phyloP scores from a whole-genome alignment of 2,329 filamentous ascomycete genomes.

The Phialocephala subalpina region DNA sequence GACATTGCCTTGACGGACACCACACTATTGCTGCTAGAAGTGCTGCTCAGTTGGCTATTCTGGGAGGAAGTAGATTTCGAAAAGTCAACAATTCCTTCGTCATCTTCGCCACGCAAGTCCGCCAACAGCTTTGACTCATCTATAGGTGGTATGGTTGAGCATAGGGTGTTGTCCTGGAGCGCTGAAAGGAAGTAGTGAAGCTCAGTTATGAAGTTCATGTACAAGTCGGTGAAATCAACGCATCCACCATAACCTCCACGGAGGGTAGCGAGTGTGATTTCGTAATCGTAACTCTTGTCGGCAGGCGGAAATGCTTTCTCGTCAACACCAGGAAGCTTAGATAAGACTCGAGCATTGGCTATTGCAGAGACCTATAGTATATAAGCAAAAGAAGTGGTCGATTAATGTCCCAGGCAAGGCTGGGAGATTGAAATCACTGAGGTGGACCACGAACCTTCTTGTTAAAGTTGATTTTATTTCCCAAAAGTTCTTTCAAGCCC shows the following conservation, averaged over 20 bases:
- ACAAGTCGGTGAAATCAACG: constrained; percentile 7
- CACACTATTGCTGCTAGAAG: background rate
- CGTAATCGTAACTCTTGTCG: background rate
- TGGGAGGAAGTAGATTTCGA: background rate
- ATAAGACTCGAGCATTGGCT: background rate
- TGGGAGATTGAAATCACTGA: background rate
- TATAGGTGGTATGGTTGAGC: constrained; percentile 30
- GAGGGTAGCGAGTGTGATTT: constrained; percentile 2
- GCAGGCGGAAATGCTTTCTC: background rate
- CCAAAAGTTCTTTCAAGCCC: background rate
- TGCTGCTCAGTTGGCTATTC: background rate
- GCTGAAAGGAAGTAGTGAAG: constrained; percentile 25
- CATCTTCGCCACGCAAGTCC: background rate
- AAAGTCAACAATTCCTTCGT: background rate
- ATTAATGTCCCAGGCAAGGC: no score
- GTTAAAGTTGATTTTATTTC: background rate
- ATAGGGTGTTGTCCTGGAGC: constrained; percentile 32
- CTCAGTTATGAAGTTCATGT: constrained; percentile 25
- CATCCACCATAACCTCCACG: constrained; percentile 9
- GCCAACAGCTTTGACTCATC: constrained; percentile 5
- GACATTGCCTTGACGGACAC: background rate
- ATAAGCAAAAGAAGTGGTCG: background rate
- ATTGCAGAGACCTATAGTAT: background rate
- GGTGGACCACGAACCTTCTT: background rate
- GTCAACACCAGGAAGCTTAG: background rate